These are phyloP conservation scores for Phoma sp. DNA, from an alignment of 2,329 filamentous ascomycete species.

Conservation along the genomic window DNA sequence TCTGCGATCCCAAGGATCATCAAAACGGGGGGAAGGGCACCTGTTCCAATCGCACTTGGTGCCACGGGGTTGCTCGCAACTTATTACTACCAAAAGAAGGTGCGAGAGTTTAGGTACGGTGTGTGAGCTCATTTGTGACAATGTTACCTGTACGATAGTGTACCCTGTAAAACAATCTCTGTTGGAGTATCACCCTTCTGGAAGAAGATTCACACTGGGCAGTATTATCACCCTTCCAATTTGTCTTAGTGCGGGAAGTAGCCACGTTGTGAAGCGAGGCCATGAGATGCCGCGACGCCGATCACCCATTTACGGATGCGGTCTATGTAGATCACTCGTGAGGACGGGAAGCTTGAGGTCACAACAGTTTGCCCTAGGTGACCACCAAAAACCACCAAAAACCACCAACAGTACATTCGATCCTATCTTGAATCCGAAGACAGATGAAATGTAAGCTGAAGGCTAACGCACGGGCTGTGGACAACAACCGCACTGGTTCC, in stretches of 20 bases:
- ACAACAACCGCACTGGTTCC: not conserved
- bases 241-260: not conserved
- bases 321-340: not conserved
- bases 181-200: no score
- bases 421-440: no score
- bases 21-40: slow-evolving; percentile 37
- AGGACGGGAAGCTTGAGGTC: not conserved
- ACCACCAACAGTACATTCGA: no score
- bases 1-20: slow-evolving; percentile 37
- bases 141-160: not conserved
- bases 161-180: not conserved
- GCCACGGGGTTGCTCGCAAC: slow-evolving; percentile 34
- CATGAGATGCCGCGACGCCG: not conserved
- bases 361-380: not conserved
- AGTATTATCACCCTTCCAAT: not conserved
- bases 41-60: slow-evolving; percentile 36
- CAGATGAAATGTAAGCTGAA: no score
- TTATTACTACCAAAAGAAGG: slow-evolving; percentile 41
- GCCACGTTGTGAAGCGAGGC: not conserved
- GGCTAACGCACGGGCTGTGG: not conserved
- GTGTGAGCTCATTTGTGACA: slow-evolving; percentile 17
- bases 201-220: not conserved
- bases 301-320: not conserved
- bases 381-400: not conserved
- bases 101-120: slow-evolving; percentile 40